Base-by-base conservation (phyloP, 495 filamentous ascomycete species). In the Neurospora sp. region DNA sequence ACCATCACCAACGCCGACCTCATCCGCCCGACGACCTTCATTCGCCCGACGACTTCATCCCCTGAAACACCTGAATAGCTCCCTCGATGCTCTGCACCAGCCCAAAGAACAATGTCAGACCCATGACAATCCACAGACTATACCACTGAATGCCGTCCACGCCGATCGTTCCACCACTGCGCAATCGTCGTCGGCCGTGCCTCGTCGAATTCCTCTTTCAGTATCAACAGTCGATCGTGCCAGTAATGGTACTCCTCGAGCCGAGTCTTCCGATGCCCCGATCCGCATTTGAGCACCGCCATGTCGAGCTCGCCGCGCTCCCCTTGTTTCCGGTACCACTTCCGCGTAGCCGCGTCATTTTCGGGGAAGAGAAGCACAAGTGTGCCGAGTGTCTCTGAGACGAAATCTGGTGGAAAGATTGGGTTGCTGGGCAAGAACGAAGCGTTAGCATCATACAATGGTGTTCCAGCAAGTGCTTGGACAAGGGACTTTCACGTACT, bases 181-280 rank as follows among this genome's bases (percentile, higher is more conserved):
- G 73, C 76, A 1, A 89, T 62, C 3, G 73, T 86, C 9, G 72
- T 75, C 16, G 88, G 87, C 40, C 79, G 76, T 0, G 86, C 76
- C 41, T 89, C 81, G 74, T 90, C 88, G 71, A 85, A 89, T 0
- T 79, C 80, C 70, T 86, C 77, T 74, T 89, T 87, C 37, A 90
- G 78, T 4, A 86, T 80, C 1, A 86, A 79, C 1, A 89, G 77
- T 12, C 86, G 79, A 73, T 90, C 84, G 27, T 80, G 79, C 87
- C 88, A 88, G 74, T 80, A 88, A 0, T 73, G 37, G 69, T 85
- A 89, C 5, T 82, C 76, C 9, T 85, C 82, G 18, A 89, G 27
- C 42, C 46, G 71, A 62, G 54, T 62, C 12, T 31, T 62, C 5
- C 12, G 54, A 31, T 62, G 54, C 12, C 54, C 5, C 6, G 23